phyloP scores from a whole-genome alignment of 2,329 filamentous ascomycete genomes.

The Talaromyces albobiverticillius region DNA sequence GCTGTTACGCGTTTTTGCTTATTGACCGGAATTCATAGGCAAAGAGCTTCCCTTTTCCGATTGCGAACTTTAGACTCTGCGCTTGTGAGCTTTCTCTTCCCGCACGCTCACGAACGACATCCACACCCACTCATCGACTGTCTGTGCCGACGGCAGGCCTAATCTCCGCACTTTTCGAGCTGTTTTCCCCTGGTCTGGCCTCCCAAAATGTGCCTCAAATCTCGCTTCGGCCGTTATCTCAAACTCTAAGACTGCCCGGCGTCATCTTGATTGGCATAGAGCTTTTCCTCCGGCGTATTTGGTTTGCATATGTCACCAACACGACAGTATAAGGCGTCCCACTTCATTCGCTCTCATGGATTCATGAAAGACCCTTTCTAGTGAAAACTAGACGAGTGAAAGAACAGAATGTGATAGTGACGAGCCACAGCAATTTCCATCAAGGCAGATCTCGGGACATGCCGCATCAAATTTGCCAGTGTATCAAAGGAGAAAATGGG shows the following conservation, averaged over 20 bases:
- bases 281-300: conserved; percentile 1
- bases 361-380: conserved; percentile 1
- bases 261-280: conserved; percentile 9
- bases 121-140: conserved; percentile 7
- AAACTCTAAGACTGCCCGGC: conserved; percentile 6
- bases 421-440: neutral
- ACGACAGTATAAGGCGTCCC: neutral
- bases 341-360: conserved; percentile 11
- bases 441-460: conserved; percentile 9
- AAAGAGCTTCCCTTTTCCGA: conserved; percentile 11
- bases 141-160: conserved; percentile 12
- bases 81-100: neutral
- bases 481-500: neutral
- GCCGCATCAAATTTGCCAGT: conserved; percentile 5
- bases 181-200: neutral
- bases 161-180: conserved; percentile 6
- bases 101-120: conserved; percentile 1
- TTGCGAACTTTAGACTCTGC: conserved; percentile 8
- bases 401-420: neutral
- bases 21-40: conserved; percentile 10
- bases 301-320: conserved; percentile 17
- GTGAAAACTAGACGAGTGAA: neutral
- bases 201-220: conserved; percentile 6
- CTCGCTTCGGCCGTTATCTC: conserved; percentile 1
- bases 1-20: conserved; percentile 2